Evolutionary conservation across 2,329 filamentous ascomycete species (phyloP), one percentile per base, ranked within the genome.

Genomic region (Aspergillus amoenus): DNA sequence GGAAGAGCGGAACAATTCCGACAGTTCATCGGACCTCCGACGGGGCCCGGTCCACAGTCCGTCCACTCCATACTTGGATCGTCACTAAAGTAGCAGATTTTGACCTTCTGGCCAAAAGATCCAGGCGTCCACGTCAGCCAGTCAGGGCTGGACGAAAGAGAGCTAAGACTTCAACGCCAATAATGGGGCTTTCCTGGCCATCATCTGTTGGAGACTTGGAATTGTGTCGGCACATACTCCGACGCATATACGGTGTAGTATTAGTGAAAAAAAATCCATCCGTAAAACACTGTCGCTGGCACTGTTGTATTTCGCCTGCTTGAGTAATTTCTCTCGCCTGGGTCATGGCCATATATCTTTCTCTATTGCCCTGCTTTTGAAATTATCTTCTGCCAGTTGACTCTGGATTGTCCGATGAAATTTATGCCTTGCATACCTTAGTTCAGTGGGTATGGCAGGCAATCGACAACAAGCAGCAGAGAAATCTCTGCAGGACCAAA

Each of bases 401-500:
- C 22, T 44, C 8, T 21, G 17, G 6, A 5, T 44, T 27, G 15
- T 42, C 34, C 15, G 22, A 50, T 41, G 21, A 42, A 27, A 18
- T 46, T 5, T 39, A 17, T 40, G 17, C 37, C 17, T 3, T 30
- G 9, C 9, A n/a, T 27, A 40, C 12, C 37, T 27, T 41, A 9
- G 9, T 17, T 12, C n/a, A 15, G 17, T 11, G 24, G 30, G 11
- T 11, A 53, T 53, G 51, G 51, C 51, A 46, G 32, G 32, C 21
- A 68, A 67, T 59, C 69, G 68, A 43, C 71, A 73, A 61, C 64
- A 66, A 57, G 68, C 61, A 24, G 78, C 78, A 44, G 80, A 82
- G 61, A 75, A 72, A 62, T 73, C 74, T 12, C 70, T 82, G 41
- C 78, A 81, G 66, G 81, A 84, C 64, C 83, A 86, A 66, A 84